These are phyloP conservation scores for Trypanosoma melophagium DNA, from an alignment of 208 protist genomes.

Conservation along the genomic window DNA sequence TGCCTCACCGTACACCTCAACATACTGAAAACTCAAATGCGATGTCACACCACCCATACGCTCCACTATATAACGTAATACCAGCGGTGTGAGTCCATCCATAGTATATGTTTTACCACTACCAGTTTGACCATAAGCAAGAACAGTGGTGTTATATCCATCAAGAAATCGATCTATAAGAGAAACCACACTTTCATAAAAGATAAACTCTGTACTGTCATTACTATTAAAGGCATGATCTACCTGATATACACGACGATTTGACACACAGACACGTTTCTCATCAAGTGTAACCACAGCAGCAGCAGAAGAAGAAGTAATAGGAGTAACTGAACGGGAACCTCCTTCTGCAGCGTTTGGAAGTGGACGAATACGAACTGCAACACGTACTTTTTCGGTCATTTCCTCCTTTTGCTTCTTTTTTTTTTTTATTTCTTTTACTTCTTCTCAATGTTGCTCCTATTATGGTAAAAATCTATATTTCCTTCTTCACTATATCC, in stretches of 20 bases:
- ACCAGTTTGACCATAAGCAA: constrained; percentile 94
- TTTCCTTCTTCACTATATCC: too few species aligned
- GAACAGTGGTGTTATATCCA: constrained; percentile 91
- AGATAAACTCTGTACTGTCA: constrained; percentile 73
- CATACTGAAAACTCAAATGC: constrained; percentile 74
- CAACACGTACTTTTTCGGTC: constrained; percentile 77
- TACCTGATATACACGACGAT: constrained; percentile 79
- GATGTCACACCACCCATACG: constrained; percentile 43
- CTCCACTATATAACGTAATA: constrained; percentile 81
- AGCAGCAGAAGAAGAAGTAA: constrained; percentile 44
- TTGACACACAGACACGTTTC: constrained; percentile 74
- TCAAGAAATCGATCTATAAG: constrained; percentile 77
- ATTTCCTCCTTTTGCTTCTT: neutral
- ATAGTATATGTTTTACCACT: constrained; percentile 96
- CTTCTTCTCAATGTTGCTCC: too few species aligned
- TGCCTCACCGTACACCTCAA: constrained; percentile 95
- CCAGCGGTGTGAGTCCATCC: constrained; percentile 54
- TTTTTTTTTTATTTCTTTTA: neutral
- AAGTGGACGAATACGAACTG: constrained; percentile 82
- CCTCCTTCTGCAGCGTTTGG: neutral
- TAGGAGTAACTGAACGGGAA: too few species aligned
- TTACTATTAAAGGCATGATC: constrained; percentile 83
- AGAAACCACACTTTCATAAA: constrained; percentile 56
- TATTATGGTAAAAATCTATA: too few species aligned
- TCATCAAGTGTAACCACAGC: constrained; percentile 49